Conservation (phyloP, 345 rosid species). For the Odontarrhena argentea region DNA sequence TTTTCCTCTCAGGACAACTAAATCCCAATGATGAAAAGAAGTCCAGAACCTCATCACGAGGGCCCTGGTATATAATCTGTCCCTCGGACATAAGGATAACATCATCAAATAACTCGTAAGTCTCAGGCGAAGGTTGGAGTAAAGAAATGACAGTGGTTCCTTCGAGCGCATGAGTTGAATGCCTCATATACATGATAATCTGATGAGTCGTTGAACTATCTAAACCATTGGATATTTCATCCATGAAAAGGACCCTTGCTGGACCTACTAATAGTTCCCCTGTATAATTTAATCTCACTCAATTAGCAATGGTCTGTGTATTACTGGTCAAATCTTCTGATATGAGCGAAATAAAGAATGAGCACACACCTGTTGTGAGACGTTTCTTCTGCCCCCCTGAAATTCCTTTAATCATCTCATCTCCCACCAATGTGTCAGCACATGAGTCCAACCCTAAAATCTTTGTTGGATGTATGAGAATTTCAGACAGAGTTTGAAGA, state of each 20-base stretch:
- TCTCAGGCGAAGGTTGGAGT: slow-evolving; percentile 97
- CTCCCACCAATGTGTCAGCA: slow-evolving; percentile 95
- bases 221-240: slow-evolving; percentile 96
- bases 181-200: slow-evolving; percentile 82
- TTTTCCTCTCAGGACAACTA: slow-evolving; percentile 89
- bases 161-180: slow-evolving; percentile 82
- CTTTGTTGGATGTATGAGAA: slow-evolving; percentile 71
- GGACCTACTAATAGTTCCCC: slow-evolving; percentile 97
- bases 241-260: slow-evolving; percentile 97
- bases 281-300: slow-evolving; percentile 40
- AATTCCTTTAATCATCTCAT: slow-evolving; percentile 98
- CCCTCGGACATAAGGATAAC: slow-evolving; percentile 90
- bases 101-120: slow-evolving; percentile 90
- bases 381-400: slow-evolving; percentile 99
- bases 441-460: slow-evolving; percentile 96
- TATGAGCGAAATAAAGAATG: slow-evolving; percentile 3
- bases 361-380: slow-evolving; percentile 78
- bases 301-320: slow-evolving; percentile 31
- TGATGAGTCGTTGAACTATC: slow-evolving; percentile 96
- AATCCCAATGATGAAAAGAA: slow-evolving; percentile 86
- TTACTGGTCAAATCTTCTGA: not conserved
- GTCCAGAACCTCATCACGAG: slow-evolving; percentile 67
- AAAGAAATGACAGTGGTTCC: slow-evolving; percentile 83
- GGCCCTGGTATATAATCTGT: slow-evolving; percentile 92
- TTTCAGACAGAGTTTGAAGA: slow-evolving; percentile 44